Evolutionary conservation across 176 grass and related monocot genomes (phyloP), one percentile per base, ranked within the genome.

Genomic region (Eragrostis nindensis): DNA sequence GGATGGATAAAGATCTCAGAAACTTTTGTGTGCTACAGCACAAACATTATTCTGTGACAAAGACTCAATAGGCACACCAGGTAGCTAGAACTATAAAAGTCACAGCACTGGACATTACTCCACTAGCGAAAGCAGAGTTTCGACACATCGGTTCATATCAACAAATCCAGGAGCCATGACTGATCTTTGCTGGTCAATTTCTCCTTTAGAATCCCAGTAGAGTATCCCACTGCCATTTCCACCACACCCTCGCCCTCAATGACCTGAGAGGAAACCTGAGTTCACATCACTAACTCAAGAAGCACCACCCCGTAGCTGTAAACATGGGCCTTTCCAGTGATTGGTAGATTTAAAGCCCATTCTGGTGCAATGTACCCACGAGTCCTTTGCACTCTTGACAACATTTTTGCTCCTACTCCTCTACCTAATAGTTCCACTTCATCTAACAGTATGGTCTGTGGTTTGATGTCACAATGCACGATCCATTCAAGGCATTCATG

Each of bases 321-420:
- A 49, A 96, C 90, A 54, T 93, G 79, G 0, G 70, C 83, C 77
- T 96, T 93, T 0, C 70, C 88, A 0, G 76, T 90, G 19, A 93
- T 89, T 0, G 85, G 87, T 36, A 90, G 90, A 79, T 83, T 90
- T 53, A 78, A 81, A 66, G 85, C 66, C 87, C 90, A 90, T 42
- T 92, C 87, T 1, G 90, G 90, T 49, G 89, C 86, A 29, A 94
- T 94, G 45, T 94, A 94, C 0, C 89, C 92, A 82, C 89, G 91
- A 5, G 89, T 89, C 27, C 89, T 89, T 38, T 75, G 83, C 6
- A 93, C 81, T 17, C 52, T 87, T 21, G 90, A 87, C 24, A 82
- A 22, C 41, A 71, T 82, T 7, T 45, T 48, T 22, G 45, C 42
- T 5, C 15, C 38, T 11, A 68, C 38, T 25, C 47, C 80, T 79